phyloP scores from a whole-genome alignment of 495 filamentous ascomycete species.

The Amniculicola lignicola region DNA sequence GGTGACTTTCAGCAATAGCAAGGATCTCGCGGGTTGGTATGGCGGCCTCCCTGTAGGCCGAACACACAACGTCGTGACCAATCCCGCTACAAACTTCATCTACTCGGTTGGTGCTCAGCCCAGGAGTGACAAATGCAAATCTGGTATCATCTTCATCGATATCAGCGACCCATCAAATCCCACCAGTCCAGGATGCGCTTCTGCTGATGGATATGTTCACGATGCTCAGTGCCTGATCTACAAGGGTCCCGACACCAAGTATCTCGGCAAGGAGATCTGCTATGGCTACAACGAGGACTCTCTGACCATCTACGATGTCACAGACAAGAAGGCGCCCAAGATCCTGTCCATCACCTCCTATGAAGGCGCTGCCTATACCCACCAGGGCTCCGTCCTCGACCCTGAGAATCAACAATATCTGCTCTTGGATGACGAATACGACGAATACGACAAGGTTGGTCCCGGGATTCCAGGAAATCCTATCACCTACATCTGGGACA shows the following conservation, averaged over 20 bases:
- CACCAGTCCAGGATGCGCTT: slow-evolving; percentile 51
- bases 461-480: slow-evolving; percentile 27
- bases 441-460: slow-evolving; percentile 50
- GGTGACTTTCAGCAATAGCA: slow-evolving; percentile 40
- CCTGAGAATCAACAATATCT: slow-evolving; percentile 52
- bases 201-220: slow-evolving; percentile 58
- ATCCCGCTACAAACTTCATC: slow-evolving; percentile 51
- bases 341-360: slow-evolving; percentile 58
- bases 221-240: slow-evolving; percentile 61
- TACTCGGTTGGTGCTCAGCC: slow-evolving; percentile 52
- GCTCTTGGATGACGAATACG: slow-evolving; percentile 60
- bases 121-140: slow-evolving; percentile 46
- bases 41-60: slow-evolving; percentile 47
- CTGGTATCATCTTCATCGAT: slow-evolving; percentile 57
- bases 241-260: slow-evolving; percentile 54
- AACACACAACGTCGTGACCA: slow-evolving; percentile 39
- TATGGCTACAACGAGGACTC: slow-evolving; percentile 57
- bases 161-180: slow-evolving; percentile 43
- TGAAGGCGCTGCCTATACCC: slow-evolving; percentile 56
- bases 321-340: slow-evolving; percentile 48
- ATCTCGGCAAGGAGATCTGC: slow-evolving; percentile 56
- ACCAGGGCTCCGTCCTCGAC: slow-evolving; percentile 61
- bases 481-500: slow-evolving; percentile 39
- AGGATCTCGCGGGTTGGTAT: slow-evolving; percentile 38
- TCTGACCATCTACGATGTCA: slow-evolving; percentile 52